phyloP scores from a whole-genome alignment of 306 rosid species.

The Ochetophila trinervis region DNA sequence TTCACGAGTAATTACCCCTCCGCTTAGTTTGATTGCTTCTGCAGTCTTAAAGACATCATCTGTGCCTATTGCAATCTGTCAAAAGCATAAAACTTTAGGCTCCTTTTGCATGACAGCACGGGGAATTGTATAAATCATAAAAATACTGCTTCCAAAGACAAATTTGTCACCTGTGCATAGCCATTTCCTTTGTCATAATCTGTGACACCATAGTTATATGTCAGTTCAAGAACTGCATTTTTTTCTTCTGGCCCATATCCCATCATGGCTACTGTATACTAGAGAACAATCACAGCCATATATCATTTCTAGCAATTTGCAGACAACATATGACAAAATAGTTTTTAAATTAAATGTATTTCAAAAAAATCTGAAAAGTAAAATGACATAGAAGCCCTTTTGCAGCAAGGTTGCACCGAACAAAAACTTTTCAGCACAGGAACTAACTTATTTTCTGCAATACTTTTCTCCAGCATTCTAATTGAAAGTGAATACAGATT shows the following conservation, averaged over 20 bases:
- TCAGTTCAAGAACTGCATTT: slow-evolving; percentile 58
- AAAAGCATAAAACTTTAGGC: neutral
- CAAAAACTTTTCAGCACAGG: too few relatives aligned
- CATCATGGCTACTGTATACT: slow-evolving; percentile 57
- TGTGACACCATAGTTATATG: slow-evolving; percentile 64
- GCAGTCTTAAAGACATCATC: slow-evolving; percentile 73
- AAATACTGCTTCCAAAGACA: slow-evolving; percentile 5
- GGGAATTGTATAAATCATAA: neutral
- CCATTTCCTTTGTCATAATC: slow-evolving; percentile 71
- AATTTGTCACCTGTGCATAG: slow-evolving; percentile 63
- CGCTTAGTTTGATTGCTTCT: slow-evolving; percentile 63
- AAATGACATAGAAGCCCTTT: too few relatives aligned
- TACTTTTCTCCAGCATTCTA: too few relatives aligned
- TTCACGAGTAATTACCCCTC: slow-evolving; percentile 64
- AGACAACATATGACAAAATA: too few relatives aligned
- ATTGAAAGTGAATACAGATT: too few relatives aligned
- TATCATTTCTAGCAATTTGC: slow-evolving; percentile 1
- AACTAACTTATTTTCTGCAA: too few relatives aligned
- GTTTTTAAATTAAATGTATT: neutral
- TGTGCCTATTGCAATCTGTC: slow-evolving; percentile 73
- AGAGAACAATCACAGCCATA: slow-evolving; percentile 4
- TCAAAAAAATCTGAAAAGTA: neutral
- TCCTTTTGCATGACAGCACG: neutral
- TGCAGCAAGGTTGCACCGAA: too few relatives aligned
- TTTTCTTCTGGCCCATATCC: slow-evolving; percentile 80